A percentile compares a stretch with the other conserved stretches of the same genome.
These are phyloP conservation scores for Irpex rosettiformis DNA, from an alignment of 1,284 basidiomycete species.

Conservation along the genomic window DNA sequence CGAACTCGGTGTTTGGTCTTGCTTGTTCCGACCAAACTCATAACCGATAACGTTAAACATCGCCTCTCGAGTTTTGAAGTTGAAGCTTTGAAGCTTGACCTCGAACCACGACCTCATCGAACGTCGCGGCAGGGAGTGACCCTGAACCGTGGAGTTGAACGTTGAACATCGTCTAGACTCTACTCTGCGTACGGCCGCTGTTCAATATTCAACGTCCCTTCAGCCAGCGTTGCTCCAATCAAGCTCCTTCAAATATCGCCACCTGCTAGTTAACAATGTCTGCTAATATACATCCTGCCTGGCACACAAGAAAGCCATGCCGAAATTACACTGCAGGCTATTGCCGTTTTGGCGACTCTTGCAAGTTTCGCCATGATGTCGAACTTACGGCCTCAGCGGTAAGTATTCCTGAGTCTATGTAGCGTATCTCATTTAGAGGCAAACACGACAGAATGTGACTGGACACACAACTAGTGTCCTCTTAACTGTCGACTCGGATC, in stretches of 20 bases:
- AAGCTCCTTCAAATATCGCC: background rate
- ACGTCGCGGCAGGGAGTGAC: background rate
- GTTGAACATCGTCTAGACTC: background rate
- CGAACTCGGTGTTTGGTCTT: too few species aligned
- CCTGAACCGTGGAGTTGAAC: background rate
- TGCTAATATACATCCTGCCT: background rate
- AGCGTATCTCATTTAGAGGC: background rate
- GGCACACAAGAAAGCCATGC: background rate
- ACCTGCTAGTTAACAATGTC: background rate
- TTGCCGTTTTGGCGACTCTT: background rate
- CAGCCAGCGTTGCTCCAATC: background rate
- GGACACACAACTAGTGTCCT: too few species aligned
- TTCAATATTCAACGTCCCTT: background rate
- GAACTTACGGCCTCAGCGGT: background rate
- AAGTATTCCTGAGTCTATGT: background rate
- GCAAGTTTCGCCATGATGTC: background rate
- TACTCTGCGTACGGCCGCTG: background rate
- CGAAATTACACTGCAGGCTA: background rate
- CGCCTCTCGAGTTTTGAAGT: too few species aligned
- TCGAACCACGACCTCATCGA: background rate
- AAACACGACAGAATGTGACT: too few species aligned
- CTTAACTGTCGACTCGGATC: too few species aligned
- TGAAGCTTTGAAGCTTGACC: background rate
- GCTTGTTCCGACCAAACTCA: too few species aligned
- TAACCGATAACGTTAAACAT: too few species aligned